Evolutionary conservation across 306 rosid species (phyloP).

Genomic region (Carpinus viminea): DNA sequence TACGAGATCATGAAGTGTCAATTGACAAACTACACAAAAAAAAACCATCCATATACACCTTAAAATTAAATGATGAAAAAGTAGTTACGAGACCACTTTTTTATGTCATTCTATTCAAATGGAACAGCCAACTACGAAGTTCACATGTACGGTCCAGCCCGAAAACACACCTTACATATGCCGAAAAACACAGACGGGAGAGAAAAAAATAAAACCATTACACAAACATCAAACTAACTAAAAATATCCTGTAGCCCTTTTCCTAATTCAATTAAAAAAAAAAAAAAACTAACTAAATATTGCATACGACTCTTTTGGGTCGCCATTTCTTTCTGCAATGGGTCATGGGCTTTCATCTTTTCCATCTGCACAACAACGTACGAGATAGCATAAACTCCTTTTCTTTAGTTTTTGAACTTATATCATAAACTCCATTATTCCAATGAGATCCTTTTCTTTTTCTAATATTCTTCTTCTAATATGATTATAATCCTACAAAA

Average conservation of each 20-base stretch:
- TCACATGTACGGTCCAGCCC: not conserved
- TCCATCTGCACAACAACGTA: constrained; percentile 40
- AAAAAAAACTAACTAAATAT: too few relatives aligned
- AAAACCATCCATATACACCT: too few relatives aligned
- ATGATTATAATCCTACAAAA: too few relatives aligned
- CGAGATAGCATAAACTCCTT: not conserved
- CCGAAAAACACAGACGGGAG: not conserved
- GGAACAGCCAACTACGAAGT: not conserved
- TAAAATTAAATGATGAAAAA: too few relatives aligned
- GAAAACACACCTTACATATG: too few relatives aligned
- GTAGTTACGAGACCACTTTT: not conserved
- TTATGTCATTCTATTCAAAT: not conserved
- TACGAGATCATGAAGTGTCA: too few relatives aligned
- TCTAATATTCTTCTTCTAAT: too few relatives aligned
- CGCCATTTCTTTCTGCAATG: constrained; percentile 53
- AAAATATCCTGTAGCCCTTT: too few relatives aligned
- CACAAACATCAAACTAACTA: not conserved
- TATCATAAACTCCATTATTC: too few relatives aligned
- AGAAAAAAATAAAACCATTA: not conserved
- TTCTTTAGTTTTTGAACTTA: too few relatives aligned
- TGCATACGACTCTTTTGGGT: constrained; percentile 25
- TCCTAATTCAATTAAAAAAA: too few relatives aligned
- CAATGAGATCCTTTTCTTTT: not conserved
- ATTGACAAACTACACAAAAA: too few relatives aligned
- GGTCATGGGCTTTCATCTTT: constrained; percentile 44